Evolutionary conservation across 768 basidiomycete genomes (phyloP).

Genomic region (Lactifluus rugatus): DNA sequence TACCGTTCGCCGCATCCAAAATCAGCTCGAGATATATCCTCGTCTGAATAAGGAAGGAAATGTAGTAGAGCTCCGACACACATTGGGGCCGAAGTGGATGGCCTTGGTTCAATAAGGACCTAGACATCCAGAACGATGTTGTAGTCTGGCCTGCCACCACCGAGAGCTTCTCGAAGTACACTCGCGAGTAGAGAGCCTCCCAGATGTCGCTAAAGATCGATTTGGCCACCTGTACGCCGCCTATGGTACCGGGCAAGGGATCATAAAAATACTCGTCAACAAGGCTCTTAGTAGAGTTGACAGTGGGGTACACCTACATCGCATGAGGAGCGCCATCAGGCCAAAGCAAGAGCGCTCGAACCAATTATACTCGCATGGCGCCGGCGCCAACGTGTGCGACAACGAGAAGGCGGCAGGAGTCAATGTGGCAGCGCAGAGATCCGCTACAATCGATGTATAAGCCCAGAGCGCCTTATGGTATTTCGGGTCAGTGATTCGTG

Average conservation of each 20-base stretch:
- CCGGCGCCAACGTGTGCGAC: not conserved
- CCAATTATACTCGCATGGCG: not conserved
- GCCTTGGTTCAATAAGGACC: no score
- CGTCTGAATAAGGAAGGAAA: not conserved
- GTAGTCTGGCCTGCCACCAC: no score
- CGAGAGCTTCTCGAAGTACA: no score
- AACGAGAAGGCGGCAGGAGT: no score
- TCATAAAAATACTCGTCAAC: not conserved
- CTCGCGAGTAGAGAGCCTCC: not conserved
- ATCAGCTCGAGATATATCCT: not conserved
- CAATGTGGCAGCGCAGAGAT: no score
- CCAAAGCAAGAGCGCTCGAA: constrained; percentile 4
- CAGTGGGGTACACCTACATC: not conserved
- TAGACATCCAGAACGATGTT: no score
- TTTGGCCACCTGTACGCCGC: not conserved
- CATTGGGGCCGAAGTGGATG: not conserved
- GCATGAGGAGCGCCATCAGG: not conserved
- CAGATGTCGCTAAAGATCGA: constrained; percentile 7
- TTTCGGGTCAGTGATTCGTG: no score
- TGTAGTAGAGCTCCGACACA: not conserved
- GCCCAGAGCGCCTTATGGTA: no score
- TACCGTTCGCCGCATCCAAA: no score
- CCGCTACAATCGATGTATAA: no score
- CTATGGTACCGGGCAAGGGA: not conserved
- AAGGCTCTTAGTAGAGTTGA: not conserved